Percentiles rank a stretch among this genome's conserved stretches.
phyloP scores from a whole-genome alignment of 306 rosid species.

The peach (Prunus persica) region Prunus_persica_NCBIv2 NC_034015.1:15234501-15235000 shows the following conservation, averaged over 20 bases:
- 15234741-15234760: constrained; percentile 24
- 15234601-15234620: constrained; percentile 38
- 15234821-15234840: constrained; percentile 8
- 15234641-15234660: constrained; percentile 36
- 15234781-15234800: constrained; percentile 30
- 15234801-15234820: constrained; percentile 8
- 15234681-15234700: constrained; percentile 15
- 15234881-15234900: constrained; percentile 38
- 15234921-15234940: constrained; percentile 37
- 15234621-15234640: constrained; percentile 38
- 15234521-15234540: constrained; percentile 19
- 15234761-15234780: constrained; percentile 29
- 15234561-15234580: constrained; percentile 28
- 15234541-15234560: constrained; percentile 24
- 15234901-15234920: constrained; percentile 41
- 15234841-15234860: constrained; percentile 26
- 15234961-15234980: constrained; percentile 33
- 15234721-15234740: constrained; percentile 7
- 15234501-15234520: constrained; percentile 39
- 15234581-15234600: constrained; percentile 33
- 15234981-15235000: constrained; percentile 15
- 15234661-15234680: constrained; percentile 36
- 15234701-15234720: constrained; percentile 16
- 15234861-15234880: constrained; percentile 27
- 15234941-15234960: constrained; percentile 63